Evolutionary conservation across 768 basidiomycete genomes (phyloP), one percentile per base, ranked within the genome.

Genomic region (Xerocomellus intermedius): DNA sequence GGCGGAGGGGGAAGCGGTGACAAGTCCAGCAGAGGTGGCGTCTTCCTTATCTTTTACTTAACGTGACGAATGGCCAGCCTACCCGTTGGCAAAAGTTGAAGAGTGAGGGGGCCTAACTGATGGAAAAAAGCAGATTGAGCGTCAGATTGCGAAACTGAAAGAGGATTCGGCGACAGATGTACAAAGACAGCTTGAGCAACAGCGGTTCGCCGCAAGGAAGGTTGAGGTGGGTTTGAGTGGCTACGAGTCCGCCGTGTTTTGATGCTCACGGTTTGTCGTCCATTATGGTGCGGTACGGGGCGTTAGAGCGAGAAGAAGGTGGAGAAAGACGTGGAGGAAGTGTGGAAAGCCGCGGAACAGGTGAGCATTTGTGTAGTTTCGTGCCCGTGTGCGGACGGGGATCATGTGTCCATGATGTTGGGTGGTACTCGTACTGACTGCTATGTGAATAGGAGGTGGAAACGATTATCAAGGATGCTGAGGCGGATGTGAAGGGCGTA

Each of bases 121-220:
- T 22, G n/a, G 17, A 38, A 4, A 7, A 17, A 7, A 13, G 14
- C 24, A 68, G 67, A 67, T 68, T 10, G 62, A 64, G 1, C 56
- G 61, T 5, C 44, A 68, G 30, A 62, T 69, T 8, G 47, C 36
- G 30, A 51, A 69, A 33, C 56, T 68, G 14, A 53, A 57, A 46
- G 50, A 51, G 7, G 63, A 68, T 39, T 69, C 67, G 2, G 59
- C 35, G 24, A 57, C 10, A 5, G 67, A 68, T 33, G 64, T 69
- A 8, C 32, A 62, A 41, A 60, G 57, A 30, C 64, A 69, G 19
- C 42, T 66, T 16, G 48, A 46, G 37, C 52, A 59, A 13, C 67
- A 68, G 17, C 52, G 49, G n/a, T 8, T 14, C 39, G 67, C 55
- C 1, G 57, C 44, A 14, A 49, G 33, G 13, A 19, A 44, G n/a